Percentiles rank a stretch among this genome's conserved stretches.
Conservation (phyloP, 306 rosid species). For the Oemleria cerasiformis region DNA sequence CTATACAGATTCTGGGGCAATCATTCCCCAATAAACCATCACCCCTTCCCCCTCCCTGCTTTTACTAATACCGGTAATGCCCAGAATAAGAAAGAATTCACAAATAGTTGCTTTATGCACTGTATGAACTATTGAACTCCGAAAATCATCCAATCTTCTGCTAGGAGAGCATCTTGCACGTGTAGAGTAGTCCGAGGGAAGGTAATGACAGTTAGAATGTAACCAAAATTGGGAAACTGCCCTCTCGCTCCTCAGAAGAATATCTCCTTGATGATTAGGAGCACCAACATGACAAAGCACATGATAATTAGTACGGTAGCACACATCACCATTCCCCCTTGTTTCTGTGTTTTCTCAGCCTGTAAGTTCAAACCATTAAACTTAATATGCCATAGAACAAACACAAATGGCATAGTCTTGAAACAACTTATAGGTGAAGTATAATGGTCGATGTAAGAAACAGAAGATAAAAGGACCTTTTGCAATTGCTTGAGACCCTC, state of each 20-base stretch:
- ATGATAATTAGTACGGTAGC: constrained; percentile 86
- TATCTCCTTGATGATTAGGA: constrained; percentile 82
- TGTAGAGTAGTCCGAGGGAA: constrained; percentile 29
- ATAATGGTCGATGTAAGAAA: neutral
- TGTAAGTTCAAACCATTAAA: constrained; percentile 41
- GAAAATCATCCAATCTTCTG: constrained; percentile 36
- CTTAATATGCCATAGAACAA: constrained; percentile 8
- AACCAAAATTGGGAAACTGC: constrained; percentile 31
- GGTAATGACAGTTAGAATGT: constrained; percentile 30
- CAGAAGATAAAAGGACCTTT: constrained; percentile 51
- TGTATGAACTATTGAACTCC: constrained; percentile 15
- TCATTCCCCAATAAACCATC: constrained; percentile 32
- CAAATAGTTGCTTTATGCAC: constrained; percentile 16
- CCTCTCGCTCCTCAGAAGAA: constrained; percentile 48
- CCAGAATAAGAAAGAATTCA: constrained; percentile 24
- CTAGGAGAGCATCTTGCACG: constrained; percentile 20
- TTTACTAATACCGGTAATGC: constrained; percentile 8
- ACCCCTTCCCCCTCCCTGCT: constrained; percentile 20
- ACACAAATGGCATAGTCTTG: constrained; percentile 1
- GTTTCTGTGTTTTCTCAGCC: constrained; percentile 95
- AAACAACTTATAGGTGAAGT: constrained; percentile 4
- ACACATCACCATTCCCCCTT: constrained; percentile 96
- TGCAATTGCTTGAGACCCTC: constrained; percentile 96
- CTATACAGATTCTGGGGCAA: constrained; percentile 43
- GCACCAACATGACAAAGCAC: constrained; percentile 91